Percentiles rank a stretch among this genome's conserved stretches.
Conservation (phyloP, 495 filamentous ascomycete species). For the Massariosphaeria phaeospora region DNA sequence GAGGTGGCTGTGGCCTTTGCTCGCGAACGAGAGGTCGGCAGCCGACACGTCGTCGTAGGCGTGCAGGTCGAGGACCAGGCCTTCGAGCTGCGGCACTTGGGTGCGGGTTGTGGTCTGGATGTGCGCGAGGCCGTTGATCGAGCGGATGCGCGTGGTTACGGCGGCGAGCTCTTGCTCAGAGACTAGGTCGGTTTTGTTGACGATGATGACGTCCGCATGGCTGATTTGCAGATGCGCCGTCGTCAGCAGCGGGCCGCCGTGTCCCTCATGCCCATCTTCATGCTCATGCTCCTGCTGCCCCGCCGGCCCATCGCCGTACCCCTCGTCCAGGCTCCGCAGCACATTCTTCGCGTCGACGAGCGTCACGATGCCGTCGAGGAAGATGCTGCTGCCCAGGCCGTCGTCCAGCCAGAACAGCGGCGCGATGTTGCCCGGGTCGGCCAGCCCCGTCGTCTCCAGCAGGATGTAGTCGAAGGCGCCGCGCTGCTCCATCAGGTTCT, state of each 20-base stretch:
- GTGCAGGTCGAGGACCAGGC: conserved; percentile 80
- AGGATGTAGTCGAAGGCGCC: conserved; percentile 97
- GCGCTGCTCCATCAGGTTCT: conserved; percentile 90
- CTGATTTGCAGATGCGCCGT: conserved; percentile 95
- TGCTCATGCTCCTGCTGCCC: conserved; percentile 45
- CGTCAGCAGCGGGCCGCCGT: conserved; percentile 64
- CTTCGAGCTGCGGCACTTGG: conserved; percentile 73
- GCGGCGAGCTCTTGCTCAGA: conserved; percentile 57
- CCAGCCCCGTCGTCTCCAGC: conserved; percentile 91
- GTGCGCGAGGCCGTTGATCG: conserved; percentile 87
- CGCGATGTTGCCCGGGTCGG: conserved; percentile 92
- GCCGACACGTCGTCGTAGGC: conserved; percentile 79
- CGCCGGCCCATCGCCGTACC: conserved; percentile 31
- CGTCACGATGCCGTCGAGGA: conserved; percentile 93
- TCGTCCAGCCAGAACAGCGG: conserved; percentile 98
- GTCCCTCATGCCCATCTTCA: no score
- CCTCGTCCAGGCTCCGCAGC: conserved; percentile 70
- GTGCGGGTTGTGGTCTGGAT: conserved; percentile 76
- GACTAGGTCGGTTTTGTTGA: conserved; percentile 95
- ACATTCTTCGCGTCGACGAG: conserved; percentile 95
- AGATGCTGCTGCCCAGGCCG: conserved; percentile 86
- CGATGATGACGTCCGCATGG: conserved; percentile 90
- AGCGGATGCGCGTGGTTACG: conserved; percentile 61
- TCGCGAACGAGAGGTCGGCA: conserved; percentile 52
- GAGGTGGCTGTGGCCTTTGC: conserved; percentile 58